Conservation (phyloP, 345 rosid species). For the Rhizophora mangle region DNA sequence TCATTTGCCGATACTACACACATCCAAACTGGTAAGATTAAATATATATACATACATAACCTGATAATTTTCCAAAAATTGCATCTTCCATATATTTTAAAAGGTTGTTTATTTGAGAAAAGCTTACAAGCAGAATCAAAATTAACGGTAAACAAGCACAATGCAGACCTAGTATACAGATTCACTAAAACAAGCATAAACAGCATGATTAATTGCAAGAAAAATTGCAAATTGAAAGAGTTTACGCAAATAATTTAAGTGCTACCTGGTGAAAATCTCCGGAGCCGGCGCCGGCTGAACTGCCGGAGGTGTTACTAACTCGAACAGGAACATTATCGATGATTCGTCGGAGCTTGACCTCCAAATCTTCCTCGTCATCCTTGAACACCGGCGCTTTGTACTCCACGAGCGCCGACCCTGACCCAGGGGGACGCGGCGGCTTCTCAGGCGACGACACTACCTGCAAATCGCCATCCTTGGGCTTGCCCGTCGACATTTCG, state of each 20-base stretch:
- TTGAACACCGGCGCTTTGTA: conserved; percentile 63
- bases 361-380: conserved; percentile 91
- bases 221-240: background rate
- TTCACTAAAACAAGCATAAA: background rate
- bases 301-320: conserved; percentile 90
- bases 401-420: conserved; percentile 55
- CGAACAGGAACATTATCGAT: conserved; percentile 94
- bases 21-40: background rate
- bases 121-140: background rate
- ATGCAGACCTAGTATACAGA: too few species aligned
- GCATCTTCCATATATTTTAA: too few species aligned
- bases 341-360: conserved; percentile 85
- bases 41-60: background rate
- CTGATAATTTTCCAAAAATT: too few species aligned
- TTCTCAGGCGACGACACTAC: conserved; percentile 46
- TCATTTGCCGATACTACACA: conserved; percentile 86
- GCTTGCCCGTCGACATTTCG: conserved; percentile 54
- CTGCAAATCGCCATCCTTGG: conserved; percentile 49
- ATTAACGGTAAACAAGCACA: background rate
- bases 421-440: conserved; percentile 33
- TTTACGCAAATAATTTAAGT: background rate
- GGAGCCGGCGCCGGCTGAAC: conserved; percentile 97
- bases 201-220: background rate
- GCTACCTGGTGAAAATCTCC: conserved; percentile 95
- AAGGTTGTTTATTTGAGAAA: too few species aligned